phyloP scores from a whole-genome alignment of 306 rosid species.

The Casuarina equisetifolia region DNA sequence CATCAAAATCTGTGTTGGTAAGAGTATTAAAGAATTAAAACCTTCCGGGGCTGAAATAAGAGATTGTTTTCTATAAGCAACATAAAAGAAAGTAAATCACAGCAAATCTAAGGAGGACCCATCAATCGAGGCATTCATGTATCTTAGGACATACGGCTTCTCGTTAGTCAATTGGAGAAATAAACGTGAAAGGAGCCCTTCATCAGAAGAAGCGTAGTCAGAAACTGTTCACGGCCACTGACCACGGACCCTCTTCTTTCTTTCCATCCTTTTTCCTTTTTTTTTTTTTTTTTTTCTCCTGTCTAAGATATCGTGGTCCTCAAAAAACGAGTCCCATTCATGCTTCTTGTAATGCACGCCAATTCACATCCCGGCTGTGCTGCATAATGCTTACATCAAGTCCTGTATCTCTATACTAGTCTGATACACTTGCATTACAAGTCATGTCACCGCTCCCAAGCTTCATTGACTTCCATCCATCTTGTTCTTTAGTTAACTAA shows the following conservation, averaged over 20 bases:
- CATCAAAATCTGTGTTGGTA: not conserved
- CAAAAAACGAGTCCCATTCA: not conserved
- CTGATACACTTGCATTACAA: no score
- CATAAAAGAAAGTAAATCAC: not conserved
- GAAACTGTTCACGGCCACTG: not conserved
- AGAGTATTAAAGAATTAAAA: not conserved
- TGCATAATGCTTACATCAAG: not conserved
- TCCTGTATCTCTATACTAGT: not conserved
- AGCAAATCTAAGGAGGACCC: slow-evolving; percentile 3
- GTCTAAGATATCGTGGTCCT: not conserved
- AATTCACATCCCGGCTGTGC: slow-evolving; percentile 2
- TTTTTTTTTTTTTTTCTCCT: not conserved
- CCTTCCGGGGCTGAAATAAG: not conserved
- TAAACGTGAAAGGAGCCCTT: not conserved
- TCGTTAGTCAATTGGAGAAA: not conserved
- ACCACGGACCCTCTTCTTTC: not conserved
- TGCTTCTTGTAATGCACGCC: slow-evolving; percentile 1
- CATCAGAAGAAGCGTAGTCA: not conserved
- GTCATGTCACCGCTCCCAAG: no score
- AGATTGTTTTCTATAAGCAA: no score
- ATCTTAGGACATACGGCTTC: not conserved
- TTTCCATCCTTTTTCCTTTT: not conserved
- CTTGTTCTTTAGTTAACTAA: no score
- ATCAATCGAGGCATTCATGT: not conserved
- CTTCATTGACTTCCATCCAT: no score